Percentiles rank a stretch among this genome's conserved stretches.
Conservation (phyloP, 2,329 filamentous ascomycete genomes). For the Claviceps arundinis region DNA sequence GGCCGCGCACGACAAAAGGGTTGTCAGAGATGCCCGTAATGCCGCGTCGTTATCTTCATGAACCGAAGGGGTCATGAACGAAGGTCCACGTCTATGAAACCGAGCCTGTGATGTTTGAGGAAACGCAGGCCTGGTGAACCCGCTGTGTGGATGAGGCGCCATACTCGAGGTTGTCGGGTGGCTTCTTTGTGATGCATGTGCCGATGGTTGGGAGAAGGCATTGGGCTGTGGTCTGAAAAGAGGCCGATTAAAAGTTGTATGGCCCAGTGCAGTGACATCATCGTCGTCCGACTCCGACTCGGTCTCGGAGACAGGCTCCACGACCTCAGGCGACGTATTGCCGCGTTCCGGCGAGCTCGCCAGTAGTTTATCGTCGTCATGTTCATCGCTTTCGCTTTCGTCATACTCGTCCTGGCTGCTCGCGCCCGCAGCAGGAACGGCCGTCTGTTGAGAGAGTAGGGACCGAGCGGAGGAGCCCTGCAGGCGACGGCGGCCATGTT, state of each 20-base stretch:
- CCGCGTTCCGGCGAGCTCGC: constrained; percentile 45
- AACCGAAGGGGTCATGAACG: constrained; percentile 59
- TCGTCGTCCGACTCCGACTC: constrained; percentile 50
- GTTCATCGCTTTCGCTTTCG: constrained; percentile 72
- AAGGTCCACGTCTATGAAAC: constrained; percentile 33
- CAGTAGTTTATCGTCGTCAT: constrained; percentile 53
- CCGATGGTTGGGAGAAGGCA: constrained; percentile 74
- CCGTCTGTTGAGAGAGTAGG: constrained; percentile 26
- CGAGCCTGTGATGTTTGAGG: constrained; percentile 34
- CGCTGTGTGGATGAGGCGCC: constrained; percentile 35
- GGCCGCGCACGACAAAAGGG: constrained; percentile 84
- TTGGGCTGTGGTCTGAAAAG: constrained; percentile 80
- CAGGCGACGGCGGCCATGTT: constrained; percentile 41
- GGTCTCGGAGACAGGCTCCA: constrained; percentile 32
- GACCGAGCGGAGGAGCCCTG: constrained; percentile 18
- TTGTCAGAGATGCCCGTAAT: constrained; percentile 83
- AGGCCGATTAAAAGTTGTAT: constrained; percentile 36
- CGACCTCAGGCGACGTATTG: constrained; percentile 22
- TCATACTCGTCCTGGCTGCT: constrained; percentile 94
- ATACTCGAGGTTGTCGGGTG: constrained; percentile 37
- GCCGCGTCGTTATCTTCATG: constrained; percentile 89
- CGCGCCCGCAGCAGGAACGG: constrained; percentile 29
- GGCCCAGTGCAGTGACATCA: constrained; percentile 68
- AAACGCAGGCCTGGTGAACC: constrained; percentile 37
- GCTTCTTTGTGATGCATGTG: constrained; percentile 31